Conservation (phyloP, 2,329 filamentous ascomycete genomes). For the Neonectria punicea region DNA sequence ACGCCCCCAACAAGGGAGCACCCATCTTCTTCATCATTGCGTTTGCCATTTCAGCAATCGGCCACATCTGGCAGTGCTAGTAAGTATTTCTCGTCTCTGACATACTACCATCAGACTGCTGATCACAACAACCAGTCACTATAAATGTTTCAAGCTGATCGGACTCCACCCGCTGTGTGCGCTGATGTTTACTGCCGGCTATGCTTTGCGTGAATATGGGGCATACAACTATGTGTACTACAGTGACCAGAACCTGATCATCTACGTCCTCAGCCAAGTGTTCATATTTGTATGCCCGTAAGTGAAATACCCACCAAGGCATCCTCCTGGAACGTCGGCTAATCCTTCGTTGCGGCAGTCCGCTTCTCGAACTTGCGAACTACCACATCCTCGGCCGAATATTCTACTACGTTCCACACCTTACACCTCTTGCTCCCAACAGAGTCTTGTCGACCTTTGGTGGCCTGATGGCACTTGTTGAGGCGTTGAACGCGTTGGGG, state of each 20-base stretch:
- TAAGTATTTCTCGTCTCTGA: slow-evolving; percentile 46
- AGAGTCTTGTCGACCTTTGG: slow-evolving; percentile 56
- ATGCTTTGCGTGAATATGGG: slow-evolving; percentile 52
- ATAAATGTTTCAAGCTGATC: slow-evolving; percentile 6
- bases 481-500: slow-evolving; percentile 54
- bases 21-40: slow-evolving; percentile 56
- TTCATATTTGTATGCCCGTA: slow-evolving; percentile 45
- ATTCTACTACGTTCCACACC: slow-evolving; percentile 65
- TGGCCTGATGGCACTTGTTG: slow-evolving; percentile 56
- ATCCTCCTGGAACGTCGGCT: neutral
- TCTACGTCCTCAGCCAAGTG: slow-evolving; percentile 19
- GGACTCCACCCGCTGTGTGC: slow-evolving; percentile 25
- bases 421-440: slow-evolving; percentile 59
- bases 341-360: slow-evolving; percentile 47
- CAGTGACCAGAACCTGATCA: slow-evolving; percentile 38
- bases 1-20: slow-evolving; percentile 57
- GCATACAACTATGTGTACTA: slow-evolving; percentile 39
- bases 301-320: slow-evolving; percentile 4
- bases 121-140: slow-evolving; percentile 63
- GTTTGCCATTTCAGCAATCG: slow-evolving; percentile 48
- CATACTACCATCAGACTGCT: slow-evolving; percentile 53
- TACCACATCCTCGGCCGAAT: slow-evolving; percentile 69
- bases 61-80: slow-evolving; percentile 56
- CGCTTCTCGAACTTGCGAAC: slow-evolving; percentile 67
- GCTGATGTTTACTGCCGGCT: slow-evolving; percentile 66